Evolutionary conservation across 345 rosid species (phyloP).

Genomic region (Erodium maritimum): DNA sequence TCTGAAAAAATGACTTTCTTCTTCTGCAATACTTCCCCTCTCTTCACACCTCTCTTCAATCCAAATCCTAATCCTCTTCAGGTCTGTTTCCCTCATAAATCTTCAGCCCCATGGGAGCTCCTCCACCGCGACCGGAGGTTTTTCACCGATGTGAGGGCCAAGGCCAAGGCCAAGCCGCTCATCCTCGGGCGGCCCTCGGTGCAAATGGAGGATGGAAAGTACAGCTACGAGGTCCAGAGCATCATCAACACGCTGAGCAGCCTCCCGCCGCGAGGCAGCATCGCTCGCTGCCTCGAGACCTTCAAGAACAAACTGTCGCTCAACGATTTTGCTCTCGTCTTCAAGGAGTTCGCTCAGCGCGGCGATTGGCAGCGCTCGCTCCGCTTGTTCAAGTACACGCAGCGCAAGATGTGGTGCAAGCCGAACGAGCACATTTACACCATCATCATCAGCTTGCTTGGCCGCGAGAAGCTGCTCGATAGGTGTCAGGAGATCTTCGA

Average conservation of each 20-base stretch:
- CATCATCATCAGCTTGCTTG: conserved; percentile 72
- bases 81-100: conserved; percentile 1
- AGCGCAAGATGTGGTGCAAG: conserved; percentile 95
- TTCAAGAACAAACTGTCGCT: conserved; percentile 87
- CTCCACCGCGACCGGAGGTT: conserved; percentile 18
- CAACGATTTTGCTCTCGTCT: conserved; percentile 79
- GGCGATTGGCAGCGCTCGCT: conserved; percentile 96
- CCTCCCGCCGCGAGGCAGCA: conserved; percentile 96
- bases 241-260: conserved; percentile 93
- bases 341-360: conserved; percentile 86
- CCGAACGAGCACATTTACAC: conserved; percentile 94
- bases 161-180: conserved; percentile 42
- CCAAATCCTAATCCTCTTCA: too few relatives aligned
- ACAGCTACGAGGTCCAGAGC: conserved; percentile 91
- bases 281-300: conserved; percentile 70
- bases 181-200: conserved; percentile 71
- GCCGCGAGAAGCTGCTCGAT: conserved; percentile 77
- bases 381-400: conserved; percentile 89
- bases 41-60: too few relatives aligned
- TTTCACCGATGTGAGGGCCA: conserved; percentile 14
- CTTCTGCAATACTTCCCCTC: too few relatives aligned
- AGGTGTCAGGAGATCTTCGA: conserved; percentile 79
- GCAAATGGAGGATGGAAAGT: conserved; percentile 75
- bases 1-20: too few relatives aligned
- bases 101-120: not conserved